Evolutionary conservation across 2,329 filamentous ascomycete genomes (phyloP), one percentile per base, ranked within the genome.

Genomic region (Leptoxyphium fumago): DNA sequence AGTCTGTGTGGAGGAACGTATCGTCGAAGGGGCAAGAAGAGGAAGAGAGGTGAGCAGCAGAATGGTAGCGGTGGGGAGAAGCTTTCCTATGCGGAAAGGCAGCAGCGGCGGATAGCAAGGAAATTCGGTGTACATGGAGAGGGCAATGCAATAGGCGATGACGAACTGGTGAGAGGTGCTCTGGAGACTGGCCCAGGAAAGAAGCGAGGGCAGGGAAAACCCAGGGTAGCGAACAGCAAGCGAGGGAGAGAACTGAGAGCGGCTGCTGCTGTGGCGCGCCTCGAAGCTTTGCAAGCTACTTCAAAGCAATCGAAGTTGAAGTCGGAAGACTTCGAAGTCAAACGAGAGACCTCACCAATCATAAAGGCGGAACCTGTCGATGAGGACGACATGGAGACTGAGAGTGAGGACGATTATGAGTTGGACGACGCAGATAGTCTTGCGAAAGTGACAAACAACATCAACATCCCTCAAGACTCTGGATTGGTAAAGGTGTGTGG

Each of bases 91-190:
- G 77, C 80, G 39, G 83, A 89, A 63, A 72, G 74, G 54, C 80
- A 86, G 59, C 78, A 86, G 58, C 70, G 76, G 49, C 72, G 78
- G 43, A 86, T 86, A 39, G 63, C 77, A 51, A 85, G 75, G 62
- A 88, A 85, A 60, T 89, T 89, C 59, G 83, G 84, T 10, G 87
- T 84, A 60, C 89, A 91, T 60, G 84, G 84, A 4, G 78, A 80
- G 38, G 84, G 84, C 0, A 66, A 77, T 26, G 66, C 75, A 0
- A 65, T 91, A 1, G 84, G 84, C 0, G 79, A 77, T 2, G 82
- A 88, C 48, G 78, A 81, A 28, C 70, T 70, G 30, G 62, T 71
- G 30, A 81, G 84, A 55, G 67, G 73, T 15, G 75, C 76, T 56
- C 63, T 88, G 11, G 83, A 88, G 58, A 73, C 73, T 29, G 51